A percentile compares a stretch with the other conserved stretches of the same genome.
These are phyloP conservation scores for Nannochloropsis salina DNA, from an alignment of 108 stramenopile species.

Conservation along the genomic window DNA sequence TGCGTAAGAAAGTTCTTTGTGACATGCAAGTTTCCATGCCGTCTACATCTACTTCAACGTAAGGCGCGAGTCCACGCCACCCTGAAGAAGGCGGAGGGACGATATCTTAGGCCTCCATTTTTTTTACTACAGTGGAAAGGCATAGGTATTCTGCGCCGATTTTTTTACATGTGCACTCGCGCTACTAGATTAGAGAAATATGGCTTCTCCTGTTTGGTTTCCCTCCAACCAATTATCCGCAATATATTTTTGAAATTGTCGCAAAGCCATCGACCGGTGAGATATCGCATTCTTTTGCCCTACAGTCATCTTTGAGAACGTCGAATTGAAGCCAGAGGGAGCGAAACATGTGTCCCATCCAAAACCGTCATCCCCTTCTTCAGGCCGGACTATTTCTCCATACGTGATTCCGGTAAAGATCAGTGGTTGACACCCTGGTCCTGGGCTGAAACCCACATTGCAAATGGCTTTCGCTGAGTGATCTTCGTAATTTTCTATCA, in stretches of 20 bases:
- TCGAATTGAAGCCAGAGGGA: conserved; percentile 1
- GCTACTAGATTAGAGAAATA: too few relatives aligned
- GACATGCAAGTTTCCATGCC: too few relatives aligned
- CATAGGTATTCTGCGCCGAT: too few relatives aligned
- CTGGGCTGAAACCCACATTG: not conserved
- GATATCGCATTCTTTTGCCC: conserved; percentile 26
- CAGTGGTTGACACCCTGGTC: not conserved
- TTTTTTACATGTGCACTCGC: too few relatives aligned
- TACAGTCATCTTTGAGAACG: conserved; percentile 28
- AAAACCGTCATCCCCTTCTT: not conserved
- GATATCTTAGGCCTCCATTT: too few relatives aligned
- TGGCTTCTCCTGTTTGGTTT: not conserved
- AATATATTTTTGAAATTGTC: conserved; percentile 2
- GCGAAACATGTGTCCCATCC: conserved; percentile 30
- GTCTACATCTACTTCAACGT: too few relatives aligned
- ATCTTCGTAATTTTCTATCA: not conserved
- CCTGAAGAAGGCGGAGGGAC: too few relatives aligned
- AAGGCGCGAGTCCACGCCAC: too few relatives aligned
- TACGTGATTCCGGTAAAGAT: not conserved
- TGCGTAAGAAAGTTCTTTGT: too few relatives aligned
- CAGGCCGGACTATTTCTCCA: not conserved
- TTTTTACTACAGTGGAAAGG: too few relatives aligned
- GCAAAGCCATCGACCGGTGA: conserved; percentile 24
- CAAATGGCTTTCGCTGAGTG: not conserved
- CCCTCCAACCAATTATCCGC: not conserved